Conservation (phyloP, 371 early-diverging fungal species). For the Lichtheimia hyalospora region DNA sequence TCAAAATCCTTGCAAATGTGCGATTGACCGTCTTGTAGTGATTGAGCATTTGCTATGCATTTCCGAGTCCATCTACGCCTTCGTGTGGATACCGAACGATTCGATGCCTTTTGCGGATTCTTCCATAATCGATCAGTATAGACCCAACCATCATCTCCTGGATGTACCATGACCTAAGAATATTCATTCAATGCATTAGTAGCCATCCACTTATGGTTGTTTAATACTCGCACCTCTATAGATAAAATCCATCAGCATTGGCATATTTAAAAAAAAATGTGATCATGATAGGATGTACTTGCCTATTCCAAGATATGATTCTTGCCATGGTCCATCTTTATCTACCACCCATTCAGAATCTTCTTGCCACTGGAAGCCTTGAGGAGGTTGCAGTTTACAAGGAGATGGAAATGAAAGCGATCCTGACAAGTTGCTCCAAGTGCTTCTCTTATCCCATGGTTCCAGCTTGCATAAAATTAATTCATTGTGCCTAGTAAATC, state of each 20-base stretch:
- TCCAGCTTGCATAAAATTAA: background rate
- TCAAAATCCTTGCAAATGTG: no score
- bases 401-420: conserved; percentile 11
- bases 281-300: background rate
- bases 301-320: conserved; percentile 34
- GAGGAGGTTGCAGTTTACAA: conserved; percentile 24
- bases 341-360: conserved; percentile 35
- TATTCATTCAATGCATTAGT: background rate
- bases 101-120: background rate
- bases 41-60: background rate
- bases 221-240: conserved; percentile 6
- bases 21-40: no score
- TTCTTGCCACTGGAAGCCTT: conserved; percentile 38
- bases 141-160: conserved; percentile 28
- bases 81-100: background rate
- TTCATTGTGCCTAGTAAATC: background rate
- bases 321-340: conserved; percentile 37
- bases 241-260: background rate
- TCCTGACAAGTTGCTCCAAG: conserved; percentile 37
- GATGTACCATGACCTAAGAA: conserved; percentile 15
- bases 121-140: conserved; percentile 28
- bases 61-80: conserved; percentile 20
- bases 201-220: background rate
- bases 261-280: no score
- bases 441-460: conserved; percentile 6